Conservation (phyloP, 345 rosid genomes). For the Aurinia saxatilis region DNA sequence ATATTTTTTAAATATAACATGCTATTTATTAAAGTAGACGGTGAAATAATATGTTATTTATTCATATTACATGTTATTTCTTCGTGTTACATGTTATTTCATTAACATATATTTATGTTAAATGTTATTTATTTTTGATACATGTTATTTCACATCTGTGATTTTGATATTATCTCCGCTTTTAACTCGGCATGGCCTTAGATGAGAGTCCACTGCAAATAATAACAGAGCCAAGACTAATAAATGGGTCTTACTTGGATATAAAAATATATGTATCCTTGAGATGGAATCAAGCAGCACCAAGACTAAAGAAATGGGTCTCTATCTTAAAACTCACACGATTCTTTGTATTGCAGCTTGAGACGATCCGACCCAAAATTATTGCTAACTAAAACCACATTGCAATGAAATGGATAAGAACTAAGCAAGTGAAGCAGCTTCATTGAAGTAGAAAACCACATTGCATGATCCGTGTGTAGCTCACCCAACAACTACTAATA, state of each 20-base stretch:
- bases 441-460: constrained; percentile 23
- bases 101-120: too few relatives aligned
- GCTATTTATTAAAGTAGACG: too few relatives aligned
- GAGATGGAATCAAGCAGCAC: too few relatives aligned
- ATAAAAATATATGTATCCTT: too few relatives aligned
- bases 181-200: constrained; percentile 40
- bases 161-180: constrained; percentile 50
- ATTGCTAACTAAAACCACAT: constrained; percentile 13
- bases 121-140: too few relatives aligned
- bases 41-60: too few relatives aligned
- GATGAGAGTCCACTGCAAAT: constrained; percentile 18
- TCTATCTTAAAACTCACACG: constrained; percentile 30
- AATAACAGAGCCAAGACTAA: constrained; percentile 8
- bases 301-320: not conserved
- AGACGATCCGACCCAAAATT: constrained; percentile 13
- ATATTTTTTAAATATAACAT: too few relatives aligned
- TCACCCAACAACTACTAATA: too few relatives aligned
- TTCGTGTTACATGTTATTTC: too few relatives aligned
- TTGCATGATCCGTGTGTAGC: too few relatives aligned
- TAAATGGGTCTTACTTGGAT: not conserved
- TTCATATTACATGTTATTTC: too few relatives aligned
- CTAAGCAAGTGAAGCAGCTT: constrained; percentile 22
- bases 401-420: constrained; percentile 20
- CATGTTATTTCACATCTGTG: too few relatives aligned
- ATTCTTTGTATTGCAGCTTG: constrained; percentile 29